Percentiles rank a stretch among this genome's conserved stretches.
phyloP scores from a whole-genome alignment of 106 monocot genomes.

The Phalaenopsis aphrodite region DNA sequence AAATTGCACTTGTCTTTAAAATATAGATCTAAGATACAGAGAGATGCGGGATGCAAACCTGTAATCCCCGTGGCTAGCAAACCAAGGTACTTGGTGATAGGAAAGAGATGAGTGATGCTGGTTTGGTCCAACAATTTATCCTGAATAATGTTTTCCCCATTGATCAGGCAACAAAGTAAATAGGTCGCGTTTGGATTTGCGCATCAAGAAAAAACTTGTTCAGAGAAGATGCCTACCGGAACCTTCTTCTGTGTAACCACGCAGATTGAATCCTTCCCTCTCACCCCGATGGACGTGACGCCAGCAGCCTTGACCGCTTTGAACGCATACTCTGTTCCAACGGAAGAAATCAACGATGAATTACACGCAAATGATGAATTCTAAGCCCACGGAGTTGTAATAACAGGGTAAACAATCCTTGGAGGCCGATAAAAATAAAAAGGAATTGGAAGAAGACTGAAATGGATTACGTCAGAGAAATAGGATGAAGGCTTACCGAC shows the following conservation, averaged over 20 bases:
- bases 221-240: constrained; percentile 37
- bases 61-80: constrained; percentile 74
- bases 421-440: background rate
- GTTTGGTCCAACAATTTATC: constrained; percentile 79
- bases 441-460: background rate
- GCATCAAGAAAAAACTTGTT: background rate
- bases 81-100: constrained; percentile 60
- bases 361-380: background rate
- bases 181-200: background rate
- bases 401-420: background rate
- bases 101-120: constrained; percentile 64
- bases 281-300: constrained; percentile 63
- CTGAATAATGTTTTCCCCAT: constrained; percentile 18
- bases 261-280: constrained; percentile 71
- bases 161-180: background rate
- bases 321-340: constrained; percentile 23
- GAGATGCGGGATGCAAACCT: constrained; percentile 21
- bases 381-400: background rate
- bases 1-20: background rate
- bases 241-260: constrained; percentile 90
- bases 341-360: background rate
- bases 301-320: constrained; percentile 30
- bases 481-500: constrained; percentile 49
- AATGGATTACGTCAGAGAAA: background rate
- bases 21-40: background rate